These are phyloP conservation scores for Pseudocercospora cruenta DNA, from an alignment of 2,329 filamentous ascomycete species.

Conservation along the genomic window DNA sequence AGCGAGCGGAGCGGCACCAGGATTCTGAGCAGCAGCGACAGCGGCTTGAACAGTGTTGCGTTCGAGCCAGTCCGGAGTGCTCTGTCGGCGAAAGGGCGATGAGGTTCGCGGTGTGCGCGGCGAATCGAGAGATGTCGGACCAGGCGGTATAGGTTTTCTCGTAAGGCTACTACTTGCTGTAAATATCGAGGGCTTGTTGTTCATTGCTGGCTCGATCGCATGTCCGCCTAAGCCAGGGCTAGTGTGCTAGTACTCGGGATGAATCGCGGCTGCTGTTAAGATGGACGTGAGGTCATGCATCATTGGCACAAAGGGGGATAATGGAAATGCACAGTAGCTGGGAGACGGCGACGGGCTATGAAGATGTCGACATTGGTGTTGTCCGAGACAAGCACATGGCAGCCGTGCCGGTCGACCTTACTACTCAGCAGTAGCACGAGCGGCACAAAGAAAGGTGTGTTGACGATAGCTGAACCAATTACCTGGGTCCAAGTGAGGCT, in stretches of 20 bases:
- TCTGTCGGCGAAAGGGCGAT: conserved; percentile 26
- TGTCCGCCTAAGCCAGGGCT: conserved; percentile 7
- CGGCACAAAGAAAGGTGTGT: not conserved
- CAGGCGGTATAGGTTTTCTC: conserved; percentile 11
- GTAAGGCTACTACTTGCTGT: conserved; percentile 25
- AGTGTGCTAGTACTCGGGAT: conserved; percentile 6
- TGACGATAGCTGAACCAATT: not conserved
- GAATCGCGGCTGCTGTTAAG: not conserved
- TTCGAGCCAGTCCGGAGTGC: conserved; percentile 14
- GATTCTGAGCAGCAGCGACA: not conserved
- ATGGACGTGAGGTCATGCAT: conserved; percentile 2
- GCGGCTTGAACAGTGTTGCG: conserved; percentile 1
- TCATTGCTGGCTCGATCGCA: conserved; percentile 25
- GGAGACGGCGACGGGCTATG: not conserved
- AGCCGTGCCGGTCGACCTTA: not conserved
- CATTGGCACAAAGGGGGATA: not conserved
- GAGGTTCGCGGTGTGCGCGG: conserved; percentile 22
- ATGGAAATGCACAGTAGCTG: not conserved
- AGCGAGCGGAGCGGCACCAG: conserved; percentile 6
- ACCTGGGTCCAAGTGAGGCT: not conserved
- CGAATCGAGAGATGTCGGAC: conserved; percentile 1
- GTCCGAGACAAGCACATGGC: not conserved
- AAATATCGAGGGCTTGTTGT: conserved; percentile 26
- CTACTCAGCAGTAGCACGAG: not conserved
- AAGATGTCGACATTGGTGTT: not conserved